Conservation (phyloP, 2,329 filamentous ascomycete genomes). For the Colletotrichum brevisporum region DNA sequence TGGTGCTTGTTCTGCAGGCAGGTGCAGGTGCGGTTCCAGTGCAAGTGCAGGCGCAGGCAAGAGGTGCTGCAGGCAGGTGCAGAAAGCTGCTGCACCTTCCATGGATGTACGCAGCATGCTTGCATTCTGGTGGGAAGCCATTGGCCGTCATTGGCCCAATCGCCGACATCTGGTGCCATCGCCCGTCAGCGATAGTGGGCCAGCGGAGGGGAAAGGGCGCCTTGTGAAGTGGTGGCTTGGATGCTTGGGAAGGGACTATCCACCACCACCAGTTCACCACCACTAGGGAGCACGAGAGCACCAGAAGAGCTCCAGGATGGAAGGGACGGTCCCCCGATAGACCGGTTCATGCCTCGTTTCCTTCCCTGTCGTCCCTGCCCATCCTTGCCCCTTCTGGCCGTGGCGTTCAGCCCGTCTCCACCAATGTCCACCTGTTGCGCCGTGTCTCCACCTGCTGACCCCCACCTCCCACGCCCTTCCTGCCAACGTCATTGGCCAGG, state of each 20-base stretch:
- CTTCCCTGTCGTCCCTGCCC: conserved; percentile 27
- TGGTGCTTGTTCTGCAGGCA: background rate
- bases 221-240: background rate
- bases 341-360: conserved; percentile 28
- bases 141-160: conserved; percentile 4
- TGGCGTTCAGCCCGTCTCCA: background rate
- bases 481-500: conserved; percentile 4
- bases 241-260: background rate
- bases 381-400: conserved; percentile 13
- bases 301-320: background rate
- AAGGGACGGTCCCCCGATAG: conserved; percentile 32
- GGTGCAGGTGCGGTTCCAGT: too few relatives aligned
- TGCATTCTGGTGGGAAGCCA: conserved; percentile 6
- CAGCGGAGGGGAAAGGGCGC: too few relatives aligned
- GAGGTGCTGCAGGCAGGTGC: conserved; percentile 14
- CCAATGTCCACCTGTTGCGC: background rate
- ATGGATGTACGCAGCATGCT: conserved; percentile 2
- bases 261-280: too few relatives aligned
- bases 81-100: conserved; percentile 4
- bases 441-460: background rate
- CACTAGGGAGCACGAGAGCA: too few relatives aligned
- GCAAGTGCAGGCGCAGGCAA: background rate
- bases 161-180: background rate
- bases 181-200: background rate
- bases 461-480: background rate